Evolutionary conservation across 1,284 basidiomycete species (phyloP), one percentile per base, ranked within the genome.

Genomic region (Acaromyces ingoldii): DNA sequence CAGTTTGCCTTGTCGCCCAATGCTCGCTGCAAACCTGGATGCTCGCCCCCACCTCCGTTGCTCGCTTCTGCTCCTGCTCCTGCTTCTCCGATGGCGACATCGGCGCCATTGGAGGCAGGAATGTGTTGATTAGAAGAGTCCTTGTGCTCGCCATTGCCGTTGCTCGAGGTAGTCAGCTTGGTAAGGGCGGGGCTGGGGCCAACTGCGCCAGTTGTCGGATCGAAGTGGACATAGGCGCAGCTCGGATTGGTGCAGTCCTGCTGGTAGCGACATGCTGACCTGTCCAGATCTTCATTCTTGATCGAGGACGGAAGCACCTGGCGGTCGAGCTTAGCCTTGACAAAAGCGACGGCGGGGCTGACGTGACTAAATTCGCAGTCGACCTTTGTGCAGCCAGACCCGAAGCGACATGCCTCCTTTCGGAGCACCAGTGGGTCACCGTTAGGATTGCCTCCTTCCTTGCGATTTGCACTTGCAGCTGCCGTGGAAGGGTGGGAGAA

Each of bases 291-390:
- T 11, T 13, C 45, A 15, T 17, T 26, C 19, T 4, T 9, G 22
- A 31, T 21, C 13, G 6, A 33, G 1, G 29, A 17, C 21, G 3
- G 17, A 7, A 44, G 45, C 26, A 41, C 41, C 15, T 40, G 37
- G 21, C 49, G 10, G 26, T 28, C 30, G 19, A 17, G 43, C 47
- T 50, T 51, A 21, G 44, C 30, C 15, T 28, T 25, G 2, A 63
- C 19, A 26, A 68, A 55, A 6, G 58, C 44, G 10, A 67, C 57
- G 2, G 72, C 67, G 1, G 72, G 72, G 21, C 58, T 63, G 21
- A 72, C 65, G 49, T 75, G 72, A 41, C 64, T 65, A n/a, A 53
- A 34, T 4, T 58, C 60, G 43, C 72, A 75, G 10, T 71, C 71
- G 24, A 53, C 62, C 50, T 70, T 65, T 1, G 46, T 57, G 47